Evolutionary conservation across 2,329 filamentous ascomycete genomes (phyloP).

Genomic region (Aspergillus sp.): DNA sequence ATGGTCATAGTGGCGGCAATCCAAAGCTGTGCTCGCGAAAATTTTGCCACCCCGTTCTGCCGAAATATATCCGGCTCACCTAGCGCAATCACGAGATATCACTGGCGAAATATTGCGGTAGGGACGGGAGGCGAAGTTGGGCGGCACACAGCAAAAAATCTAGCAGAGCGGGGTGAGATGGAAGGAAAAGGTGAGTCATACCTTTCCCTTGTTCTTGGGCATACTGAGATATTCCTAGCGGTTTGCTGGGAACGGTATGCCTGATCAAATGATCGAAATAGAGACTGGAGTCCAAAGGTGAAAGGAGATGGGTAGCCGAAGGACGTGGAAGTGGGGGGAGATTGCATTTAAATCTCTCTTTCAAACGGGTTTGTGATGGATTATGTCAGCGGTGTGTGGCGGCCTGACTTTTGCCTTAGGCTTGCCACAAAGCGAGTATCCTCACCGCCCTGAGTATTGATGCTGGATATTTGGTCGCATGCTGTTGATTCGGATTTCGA

Average conservation of each 20-base stretch:
- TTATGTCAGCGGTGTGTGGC: slow-evolving; percentile 23
- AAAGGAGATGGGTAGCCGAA: slow-evolving; percentile 17
- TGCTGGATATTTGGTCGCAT: background rate
- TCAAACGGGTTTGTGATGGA: slow-evolving; percentile 16
- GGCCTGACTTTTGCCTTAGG: slow-evolving; percentile 29
- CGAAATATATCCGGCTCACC: background rate
- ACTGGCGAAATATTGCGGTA: slow-evolving; percentile 12
- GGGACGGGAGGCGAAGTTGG: slow-evolving; percentile 17
- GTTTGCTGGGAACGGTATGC: slow-evolving; percentile 21
- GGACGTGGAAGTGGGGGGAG: slow-evolving; percentile 19
- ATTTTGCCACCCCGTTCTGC: background rate
- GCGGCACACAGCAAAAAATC: slow-evolving; percentile 13
- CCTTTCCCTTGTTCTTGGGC: slow-evolving; percentile 99
- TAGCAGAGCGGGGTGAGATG: slow-evolving; percentile 14
- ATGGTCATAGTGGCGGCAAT: background rate
- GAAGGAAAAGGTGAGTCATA: slow-evolving; percentile 48
- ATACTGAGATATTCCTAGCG: slow-evolving; percentile 56
- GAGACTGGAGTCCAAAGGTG: slow-evolving; percentile 13
- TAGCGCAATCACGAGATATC: background rate
- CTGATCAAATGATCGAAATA: slow-evolving; percentile 12
- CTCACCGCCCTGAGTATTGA: slow-evolving; percentile 16
- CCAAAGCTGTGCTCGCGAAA: background rate
- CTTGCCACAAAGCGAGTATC: slow-evolving; percentile 12
- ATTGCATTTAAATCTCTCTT: slow-evolving; percentile 18
- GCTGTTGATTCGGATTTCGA: background rate